Percentiles rank a stretch among this genome's conserved stretches.
Conservation (phyloP, 73 alveolate genomes). For the Paramecium bursaria region DNA sequence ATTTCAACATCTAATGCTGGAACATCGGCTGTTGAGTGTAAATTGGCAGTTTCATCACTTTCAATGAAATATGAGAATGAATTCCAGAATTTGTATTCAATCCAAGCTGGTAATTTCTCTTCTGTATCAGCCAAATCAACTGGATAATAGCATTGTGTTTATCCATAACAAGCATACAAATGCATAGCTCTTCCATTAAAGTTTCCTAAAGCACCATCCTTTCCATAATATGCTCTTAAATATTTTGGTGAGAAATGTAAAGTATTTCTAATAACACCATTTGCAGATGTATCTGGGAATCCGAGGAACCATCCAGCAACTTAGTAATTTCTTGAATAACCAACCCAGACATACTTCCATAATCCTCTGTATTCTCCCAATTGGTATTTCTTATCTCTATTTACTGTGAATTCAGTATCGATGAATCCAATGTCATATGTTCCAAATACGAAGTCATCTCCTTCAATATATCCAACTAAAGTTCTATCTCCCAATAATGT, state of each 20-base stretch:
- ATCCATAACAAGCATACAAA: conserved; percentile 60
- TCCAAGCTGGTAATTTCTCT: conserved; percentile 39
- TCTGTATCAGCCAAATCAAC: conserved; percentile 53
- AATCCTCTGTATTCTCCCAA: conserved; percentile 59
- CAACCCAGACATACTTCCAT: conserved; percentile 60
- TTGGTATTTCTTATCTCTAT: background rate
- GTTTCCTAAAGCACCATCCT: conserved; percentile 24
- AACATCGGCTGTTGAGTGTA: background rate
- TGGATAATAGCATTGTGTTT: conserved; percentile 15
- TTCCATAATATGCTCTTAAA: conserved; percentile 25
- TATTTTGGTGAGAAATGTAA: conserved; percentile 56
- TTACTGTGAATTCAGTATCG: conserved; percentile 9
- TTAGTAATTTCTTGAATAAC: conserved; percentile 43
- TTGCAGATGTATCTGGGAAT: conserved; percentile 37
- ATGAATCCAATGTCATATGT: conserved; percentile 52
- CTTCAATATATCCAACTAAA: conserved; percentile 1
- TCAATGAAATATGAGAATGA: conserved; percentile 4
- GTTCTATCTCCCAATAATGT: conserved; percentile 57
- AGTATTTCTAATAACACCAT: conserved; percentile 8
- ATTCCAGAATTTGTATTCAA: conserved; percentile 16
- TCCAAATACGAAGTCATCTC: conserved; percentile 27
- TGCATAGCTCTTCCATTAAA: conserved; percentile 36
- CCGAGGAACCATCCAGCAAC: conserved; percentile 61
- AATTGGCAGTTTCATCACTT: conserved; percentile 29
- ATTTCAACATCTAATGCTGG: conserved; percentile 58